phyloP scores from a whole-genome alignment of 2,329 filamentous ascomycete genomes.

The Dactylella cylindrospora region DNA sequence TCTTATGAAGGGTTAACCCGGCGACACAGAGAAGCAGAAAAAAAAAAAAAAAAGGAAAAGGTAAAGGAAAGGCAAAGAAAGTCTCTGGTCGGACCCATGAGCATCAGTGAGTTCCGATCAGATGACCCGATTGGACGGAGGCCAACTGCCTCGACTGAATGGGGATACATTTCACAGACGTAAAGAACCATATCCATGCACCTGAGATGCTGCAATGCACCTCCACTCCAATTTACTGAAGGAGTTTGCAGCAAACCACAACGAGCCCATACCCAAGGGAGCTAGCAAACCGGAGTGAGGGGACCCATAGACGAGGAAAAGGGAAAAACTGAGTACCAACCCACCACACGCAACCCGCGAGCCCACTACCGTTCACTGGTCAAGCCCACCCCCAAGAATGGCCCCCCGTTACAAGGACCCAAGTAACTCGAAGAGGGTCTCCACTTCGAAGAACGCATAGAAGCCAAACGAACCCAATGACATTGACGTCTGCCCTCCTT shows the following conservation, averaged over 20 bases:
- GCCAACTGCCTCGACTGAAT: constrained; percentile 5
- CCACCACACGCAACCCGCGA: background rate
- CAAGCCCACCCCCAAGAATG: too few species aligned
- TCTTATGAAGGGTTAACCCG: too few species aligned
- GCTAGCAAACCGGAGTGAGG: constrained; percentile 19
- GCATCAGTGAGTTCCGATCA: constrained; percentile 10
- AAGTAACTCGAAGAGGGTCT: too few species aligned
- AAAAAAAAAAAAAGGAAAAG: too few species aligned
- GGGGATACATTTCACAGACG: too few species aligned
- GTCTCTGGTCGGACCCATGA: too few species aligned
- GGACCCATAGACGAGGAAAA: constrained; percentile 6
- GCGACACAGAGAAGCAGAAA: too few species aligned
- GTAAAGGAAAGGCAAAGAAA: too few species aligned
- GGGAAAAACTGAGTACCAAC: too few species aligned
- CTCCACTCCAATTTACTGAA: constrained; percentile 42
- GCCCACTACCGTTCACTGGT: too few species aligned
- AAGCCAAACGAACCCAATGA: background rate
- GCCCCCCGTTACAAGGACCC: too few species aligned
- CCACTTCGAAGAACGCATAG: too few species aligned
- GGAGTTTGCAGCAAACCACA: constrained; percentile 31
- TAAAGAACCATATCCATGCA: background rate
- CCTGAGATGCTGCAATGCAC: constrained; percentile 38
- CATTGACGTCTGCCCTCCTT: background rate
- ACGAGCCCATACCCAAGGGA: constrained; percentile 25
- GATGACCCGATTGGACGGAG: constrained; percentile 41